Conservation (phyloP, 345 rosid genomes). For the Physaria fendleri region DNA sequence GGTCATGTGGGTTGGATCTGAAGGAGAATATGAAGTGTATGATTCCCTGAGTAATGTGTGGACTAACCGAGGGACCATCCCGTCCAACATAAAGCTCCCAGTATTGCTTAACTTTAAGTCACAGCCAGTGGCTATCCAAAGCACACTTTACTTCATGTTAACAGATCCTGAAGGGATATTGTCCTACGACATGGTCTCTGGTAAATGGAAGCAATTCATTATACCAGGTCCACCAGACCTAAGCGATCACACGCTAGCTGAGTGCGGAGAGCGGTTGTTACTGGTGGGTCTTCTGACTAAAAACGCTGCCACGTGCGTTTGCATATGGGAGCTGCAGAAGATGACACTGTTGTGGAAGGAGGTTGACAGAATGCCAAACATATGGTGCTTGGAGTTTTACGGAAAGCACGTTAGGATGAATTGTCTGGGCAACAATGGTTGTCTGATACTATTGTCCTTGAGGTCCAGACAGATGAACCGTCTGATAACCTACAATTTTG, state of each 20-base stretch:
- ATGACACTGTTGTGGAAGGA: slow-evolving; percentile 99
- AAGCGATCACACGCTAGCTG: slow-evolving; percentile 87
- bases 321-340: slow-evolving; percentile 99
- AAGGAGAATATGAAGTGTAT: slow-evolving; percentile 89
- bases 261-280: slow-evolving; percentile 72
- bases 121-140: slow-evolving; percentile 65
- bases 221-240: slow-evolving; percentile 75
- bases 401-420: slow-evolving; percentile 99
- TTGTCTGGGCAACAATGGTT: slow-evolving; percentile 95
- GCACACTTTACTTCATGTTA: slow-evolving; percentile 77
- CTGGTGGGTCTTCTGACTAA: slow-evolving; percentile 87
- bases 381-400: slow-evolving; percentile 98
- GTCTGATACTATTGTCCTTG: slow-evolving; percentile 85
- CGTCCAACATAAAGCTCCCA: slow-evolving; percentile 65
- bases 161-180: slow-evolving; percentile 90
- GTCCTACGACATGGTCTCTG: slow-evolving; percentile 65
- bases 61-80: slow-evolving; percentile 76
- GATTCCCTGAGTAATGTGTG: slow-evolving; percentile 70
- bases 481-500: slow-evolving; percentile 66
- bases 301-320: slow-evolving; percentile 96
- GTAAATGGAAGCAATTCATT: slow-evolving; percentile 68
- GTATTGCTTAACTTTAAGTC: slow-evolving; percentile 79
- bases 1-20: slow-evolving; percentile 85
- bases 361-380: slow-evolving; percentile 99
- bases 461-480: slow-evolving; percentile 89